Evolutionary conservation across 2,329 filamentous ascomycete species (phyloP).

Genomic region (Epichloe gansuensis): DNA sequence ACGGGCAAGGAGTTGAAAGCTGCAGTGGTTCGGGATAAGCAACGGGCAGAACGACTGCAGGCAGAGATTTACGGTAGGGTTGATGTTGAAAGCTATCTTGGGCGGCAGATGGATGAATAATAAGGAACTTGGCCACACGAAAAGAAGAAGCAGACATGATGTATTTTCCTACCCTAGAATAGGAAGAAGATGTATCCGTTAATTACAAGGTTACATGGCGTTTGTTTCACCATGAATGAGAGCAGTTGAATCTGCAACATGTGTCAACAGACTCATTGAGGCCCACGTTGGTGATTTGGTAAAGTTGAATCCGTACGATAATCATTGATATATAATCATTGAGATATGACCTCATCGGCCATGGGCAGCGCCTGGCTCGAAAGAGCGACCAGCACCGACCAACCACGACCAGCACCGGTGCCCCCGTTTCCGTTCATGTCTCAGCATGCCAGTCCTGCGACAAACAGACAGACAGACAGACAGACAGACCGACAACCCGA

Average conservation of each 20-base stretch:
- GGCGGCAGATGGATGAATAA: slow-evolving; percentile 21
- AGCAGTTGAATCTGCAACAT: too few species aligned
- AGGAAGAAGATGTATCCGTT: too few species aligned
- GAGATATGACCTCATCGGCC: neutral
- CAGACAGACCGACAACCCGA: neutral
- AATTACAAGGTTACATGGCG: too few species aligned
- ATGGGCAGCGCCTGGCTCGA: neutral
- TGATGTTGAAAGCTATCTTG: slow-evolving; percentile 66
- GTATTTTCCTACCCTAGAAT: neutral
- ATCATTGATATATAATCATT: neutral
- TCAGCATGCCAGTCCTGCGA: neutral
- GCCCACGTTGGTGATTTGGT: too few species aligned
- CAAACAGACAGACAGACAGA: neutral
- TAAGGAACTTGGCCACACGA: too few species aligned
- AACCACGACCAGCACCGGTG: neutral
- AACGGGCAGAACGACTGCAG: slow-evolving; percentile 49
- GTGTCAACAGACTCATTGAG: too few species aligned
- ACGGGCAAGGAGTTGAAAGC: slow-evolving; percentile 41
- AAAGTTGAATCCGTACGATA: too few species aligned
- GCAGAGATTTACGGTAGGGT: slow-evolving; percentile 62
- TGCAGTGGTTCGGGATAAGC: slow-evolving; percentile 36
- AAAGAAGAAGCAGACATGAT: neutral
- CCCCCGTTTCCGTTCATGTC: neutral
- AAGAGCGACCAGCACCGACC: neutral
- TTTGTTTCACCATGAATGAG: too few species aligned